Evolutionary conservation across 768 basidiomycete species (phyloP).

Genomic region (Porpolomopsis calyptriformis): DNA sequence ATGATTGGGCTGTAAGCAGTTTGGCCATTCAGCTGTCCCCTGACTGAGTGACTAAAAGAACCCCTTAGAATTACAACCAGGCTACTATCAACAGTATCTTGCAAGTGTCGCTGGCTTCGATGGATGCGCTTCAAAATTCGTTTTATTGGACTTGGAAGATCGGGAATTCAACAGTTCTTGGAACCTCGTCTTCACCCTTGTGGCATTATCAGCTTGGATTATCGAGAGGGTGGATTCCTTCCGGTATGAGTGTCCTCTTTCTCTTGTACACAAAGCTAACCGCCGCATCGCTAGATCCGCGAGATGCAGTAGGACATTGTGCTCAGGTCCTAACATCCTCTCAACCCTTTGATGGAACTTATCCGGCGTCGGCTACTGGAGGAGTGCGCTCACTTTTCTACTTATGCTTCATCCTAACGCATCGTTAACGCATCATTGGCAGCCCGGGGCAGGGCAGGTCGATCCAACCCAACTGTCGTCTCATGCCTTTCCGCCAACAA

Average conservation of each 20-base stretch:
- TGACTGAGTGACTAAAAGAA: not conserved
- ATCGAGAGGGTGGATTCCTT: constrained; percentile 77
- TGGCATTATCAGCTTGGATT: constrained; percentile 90
- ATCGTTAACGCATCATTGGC: not conserved
- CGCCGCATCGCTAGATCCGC: constrained; percentile 25
- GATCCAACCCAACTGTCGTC: constrained; percentile 37
- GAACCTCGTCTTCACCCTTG: constrained; percentile 59
- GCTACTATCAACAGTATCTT: constrained; percentile 48
- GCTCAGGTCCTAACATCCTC: constrained; percentile 28
- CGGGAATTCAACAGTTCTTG: constrained; percentile 62
- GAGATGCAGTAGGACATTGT: constrained; percentile 37
- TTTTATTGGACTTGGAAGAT: constrained; percentile 99
- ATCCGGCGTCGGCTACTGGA: constrained; percentile 62
- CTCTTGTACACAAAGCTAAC: not conserved
- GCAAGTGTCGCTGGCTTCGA: constrained; percentile 64
- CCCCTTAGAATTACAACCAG: constrained; percentile 39
- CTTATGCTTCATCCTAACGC: constrained; percentile 4
- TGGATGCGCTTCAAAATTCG: constrained; percentile 87
- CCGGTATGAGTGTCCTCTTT: constrained; percentile 36
- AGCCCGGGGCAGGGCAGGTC: constrained; percentile 52
- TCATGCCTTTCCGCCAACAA: constrained; percentile 56
- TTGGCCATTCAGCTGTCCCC: not conserved
- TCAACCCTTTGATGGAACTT: constrained; percentile 40
- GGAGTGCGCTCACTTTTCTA: constrained; percentile 27
- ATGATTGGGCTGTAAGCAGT: constrained; percentile 33